These are phyloP conservation scores for Pezicula radicicola DNA, from an alignment of 2,329 filamentous ascomycete species.

Conservation along the genomic window DNA sequence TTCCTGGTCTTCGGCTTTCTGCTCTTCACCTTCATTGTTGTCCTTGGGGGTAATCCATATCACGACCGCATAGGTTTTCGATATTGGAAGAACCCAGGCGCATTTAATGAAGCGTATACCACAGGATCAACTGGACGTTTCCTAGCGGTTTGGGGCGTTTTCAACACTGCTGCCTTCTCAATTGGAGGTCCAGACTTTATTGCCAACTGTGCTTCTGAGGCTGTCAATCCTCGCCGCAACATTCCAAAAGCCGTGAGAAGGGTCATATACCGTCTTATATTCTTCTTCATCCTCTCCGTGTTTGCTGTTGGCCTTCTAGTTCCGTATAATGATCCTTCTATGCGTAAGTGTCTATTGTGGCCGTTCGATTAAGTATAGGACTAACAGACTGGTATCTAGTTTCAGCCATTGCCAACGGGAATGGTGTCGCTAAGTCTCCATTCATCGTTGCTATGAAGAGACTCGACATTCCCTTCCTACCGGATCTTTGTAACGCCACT, in stretches of 20 bases:
- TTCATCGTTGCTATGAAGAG: too few species aligned
- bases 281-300: conserved; percentile 60
- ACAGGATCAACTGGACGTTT: conserved; percentile 48
- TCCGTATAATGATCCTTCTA: conserved; percentile 53
- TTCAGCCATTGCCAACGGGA: too few species aligned
- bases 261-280: conserved; percentile 55
- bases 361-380: too few species aligned
- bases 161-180: conserved; percentile 39
- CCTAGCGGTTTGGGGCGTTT: conserved; percentile 54
- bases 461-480: too few species aligned
- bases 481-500: too few species aligned
- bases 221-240: conserved; percentile 58
- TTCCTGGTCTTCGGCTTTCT: conserved; percentile 52
- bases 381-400: too few species aligned
- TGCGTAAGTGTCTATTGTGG: too few species aligned
- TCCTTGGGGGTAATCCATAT: conserved; percentile 44
- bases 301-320: conserved; percentile 53
- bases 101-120: conserved; percentile 31
- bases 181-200: conserved; percentile 30
- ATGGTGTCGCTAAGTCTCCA: too few species aligned
- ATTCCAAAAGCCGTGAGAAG: conserved; percentile 60
- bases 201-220: conserved; percentile 58
- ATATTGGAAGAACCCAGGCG: conserved; percentile 42
- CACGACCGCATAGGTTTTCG: conserved; percentile 45
- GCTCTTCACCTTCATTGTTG: conserved; percentile 55